A percentile compares a stretch with the other conserved stretches of the same genome.
Evolutionary conservation across 2,329 filamentous ascomycete species (phyloP).

Genomic region (Chaetomium olivaceum): DNA sequence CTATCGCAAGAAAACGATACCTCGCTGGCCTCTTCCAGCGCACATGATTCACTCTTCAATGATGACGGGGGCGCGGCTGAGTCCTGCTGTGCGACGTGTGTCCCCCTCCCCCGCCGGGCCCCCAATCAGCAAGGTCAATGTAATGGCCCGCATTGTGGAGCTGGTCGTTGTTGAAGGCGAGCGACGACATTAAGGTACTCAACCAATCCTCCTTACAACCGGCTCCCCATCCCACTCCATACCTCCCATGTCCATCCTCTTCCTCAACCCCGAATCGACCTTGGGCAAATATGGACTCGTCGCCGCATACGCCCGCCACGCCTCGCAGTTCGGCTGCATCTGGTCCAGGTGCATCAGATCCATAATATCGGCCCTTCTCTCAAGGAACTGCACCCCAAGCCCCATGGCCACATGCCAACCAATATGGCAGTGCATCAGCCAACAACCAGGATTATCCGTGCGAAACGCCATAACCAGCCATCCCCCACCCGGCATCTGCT

Average conservation of each 20-base stretch:
- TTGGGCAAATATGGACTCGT: constrained; percentile 31
- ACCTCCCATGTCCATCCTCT: constrained; percentile 6
- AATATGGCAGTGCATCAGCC: constrained; percentile 52
- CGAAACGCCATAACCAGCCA: constrained; percentile 52
- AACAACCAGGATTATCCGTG: constrained; percentile 54
- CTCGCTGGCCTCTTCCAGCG: no score
- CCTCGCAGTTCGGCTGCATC: constrained; percentile 35
- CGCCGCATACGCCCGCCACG: constrained; percentile 29
- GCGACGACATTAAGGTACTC: neutral
- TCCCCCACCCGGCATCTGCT: constrained; percentile 46
- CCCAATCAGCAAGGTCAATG: no score
- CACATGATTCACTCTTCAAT: no score
- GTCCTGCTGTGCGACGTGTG: no score
- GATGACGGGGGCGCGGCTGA: no score
- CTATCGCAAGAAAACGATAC: no score
- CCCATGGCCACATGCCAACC: constrained; percentile 52
- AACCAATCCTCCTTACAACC: constrained; percentile 16
- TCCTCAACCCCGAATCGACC: constrained; percentile 30
- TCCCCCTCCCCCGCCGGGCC: no score
- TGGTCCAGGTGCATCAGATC: constrained; percentile 31
- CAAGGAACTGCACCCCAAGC: constrained; percentile 55
- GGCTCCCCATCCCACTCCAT: constrained; percentile 8
- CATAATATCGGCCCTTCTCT: constrained; percentile 29
- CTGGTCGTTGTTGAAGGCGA: no score
- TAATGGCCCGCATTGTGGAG: no score